These are phyloP conservation scores for Coemansia sp. DNA, from an alignment of 192 early-diverging fungal genomes.

Conservation along the genomic window DNA sequence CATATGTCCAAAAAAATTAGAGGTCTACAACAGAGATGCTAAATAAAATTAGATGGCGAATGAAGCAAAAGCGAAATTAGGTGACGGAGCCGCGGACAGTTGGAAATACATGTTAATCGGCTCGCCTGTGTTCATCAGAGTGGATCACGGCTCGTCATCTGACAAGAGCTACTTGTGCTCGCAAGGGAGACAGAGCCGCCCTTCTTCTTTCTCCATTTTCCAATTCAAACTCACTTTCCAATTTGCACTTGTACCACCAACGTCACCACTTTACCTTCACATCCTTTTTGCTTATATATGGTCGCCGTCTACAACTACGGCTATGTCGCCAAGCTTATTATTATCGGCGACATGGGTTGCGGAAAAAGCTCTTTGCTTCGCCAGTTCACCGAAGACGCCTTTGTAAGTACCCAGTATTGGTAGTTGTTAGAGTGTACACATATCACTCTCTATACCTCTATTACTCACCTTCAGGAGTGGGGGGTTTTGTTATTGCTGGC, in stretches of 20 bases:
- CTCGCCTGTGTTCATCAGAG: not conserved
- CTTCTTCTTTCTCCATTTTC: not conserved
- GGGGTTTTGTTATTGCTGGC: constrained; percentile 2
- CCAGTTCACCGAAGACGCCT: constrained; percentile 51
- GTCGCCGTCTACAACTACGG: constrained; percentile 55
- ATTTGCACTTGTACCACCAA: not conserved
- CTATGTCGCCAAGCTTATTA: constrained; percentile 57
- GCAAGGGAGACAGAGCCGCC: not conserved
- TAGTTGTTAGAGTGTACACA: too few species aligned
- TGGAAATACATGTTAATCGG: not conserved
- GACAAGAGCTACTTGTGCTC: not conserved
- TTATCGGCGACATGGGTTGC: constrained; percentile 58
- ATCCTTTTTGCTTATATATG: constrained; percentile 18
- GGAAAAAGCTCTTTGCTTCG: constrained; percentile 58
- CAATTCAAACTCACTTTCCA: not conserved
- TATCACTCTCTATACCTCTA: not conserved
- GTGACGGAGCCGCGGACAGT: not conserved
- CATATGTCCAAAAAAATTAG: not conserved
- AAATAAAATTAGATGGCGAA: not conserved
- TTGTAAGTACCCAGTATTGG: constrained; percentile 32
- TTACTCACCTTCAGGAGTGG: not conserved
- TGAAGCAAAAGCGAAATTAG: not conserved
- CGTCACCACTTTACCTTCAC: not conserved
- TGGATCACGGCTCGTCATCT: not conserved
- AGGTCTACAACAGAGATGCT: not conserved